phyloP scores from a whole-genome alignment of 140 eudicot genomes.

The Eryngium alpinum region DNA sequence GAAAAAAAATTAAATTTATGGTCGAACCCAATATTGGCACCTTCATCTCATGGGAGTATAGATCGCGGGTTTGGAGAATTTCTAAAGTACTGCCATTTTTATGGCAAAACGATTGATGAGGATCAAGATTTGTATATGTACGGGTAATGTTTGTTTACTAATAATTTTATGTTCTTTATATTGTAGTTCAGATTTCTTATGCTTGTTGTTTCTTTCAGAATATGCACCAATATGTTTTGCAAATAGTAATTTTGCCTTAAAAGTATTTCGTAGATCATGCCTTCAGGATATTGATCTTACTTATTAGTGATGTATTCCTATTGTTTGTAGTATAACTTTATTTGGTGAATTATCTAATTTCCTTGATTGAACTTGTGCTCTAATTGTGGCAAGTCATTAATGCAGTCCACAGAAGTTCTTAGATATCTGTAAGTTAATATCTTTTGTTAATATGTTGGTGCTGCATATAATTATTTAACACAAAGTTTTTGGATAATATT shows the following conservation, averaged over 20 bases:
- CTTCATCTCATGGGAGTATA: constrained; percentile 1
- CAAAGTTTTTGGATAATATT: too few relatives aligned
- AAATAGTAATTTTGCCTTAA: too few relatives aligned
- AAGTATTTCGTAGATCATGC: too few relatives aligned
- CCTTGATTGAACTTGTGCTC: background rate
- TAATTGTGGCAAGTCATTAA: background rate
- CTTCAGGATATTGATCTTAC: too few relatives aligned
- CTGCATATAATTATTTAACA: too few relatives aligned
- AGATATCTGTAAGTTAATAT: background rate
- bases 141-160: constrained; percentile 5
- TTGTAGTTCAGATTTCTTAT: too few relatives aligned
- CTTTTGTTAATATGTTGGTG: constrained; percentile 17
- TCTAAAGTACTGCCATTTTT: constrained; percentile 18
- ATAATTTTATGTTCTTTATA: background rate
- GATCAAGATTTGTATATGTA: constrained; percentile 29
- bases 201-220: too few relatives aligned
- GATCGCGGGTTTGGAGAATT: constrained; percentile 11
- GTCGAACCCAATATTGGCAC: too few relatives aligned
- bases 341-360: too few relatives aligned
- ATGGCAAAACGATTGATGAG: constrained; percentile 17
- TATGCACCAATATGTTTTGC: too few relatives aligned
- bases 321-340: too few relatives aligned
- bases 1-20: background rate
- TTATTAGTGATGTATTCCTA: too few relatives aligned
- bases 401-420: background rate